phyloP scores from a whole-genome alignment of 2,329 filamentous ascomycete genomes.

The Raffaelea ambrosiae region DNA sequence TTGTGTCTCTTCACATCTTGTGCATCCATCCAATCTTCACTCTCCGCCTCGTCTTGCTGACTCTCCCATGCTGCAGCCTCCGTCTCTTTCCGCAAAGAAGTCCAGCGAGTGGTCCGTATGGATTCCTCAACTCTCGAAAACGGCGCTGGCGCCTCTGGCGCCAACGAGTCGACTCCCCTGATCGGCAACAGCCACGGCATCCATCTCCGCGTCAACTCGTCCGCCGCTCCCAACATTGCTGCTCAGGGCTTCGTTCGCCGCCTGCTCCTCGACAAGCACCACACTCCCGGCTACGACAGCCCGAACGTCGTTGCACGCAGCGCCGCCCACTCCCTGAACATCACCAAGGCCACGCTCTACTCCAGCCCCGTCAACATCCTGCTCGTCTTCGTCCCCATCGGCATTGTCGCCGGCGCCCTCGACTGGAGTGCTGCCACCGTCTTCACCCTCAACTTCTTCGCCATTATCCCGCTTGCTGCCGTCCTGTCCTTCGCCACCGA shows the following conservation, averaged over 20 bases:
- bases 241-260: conserved; percentile 16
- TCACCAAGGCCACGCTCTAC: conserved; percentile 47
- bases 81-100: conserved; percentile 18
- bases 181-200: not conserved
- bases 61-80: conserved; percentile 14
- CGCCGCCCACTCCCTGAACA: conserved; percentile 43
- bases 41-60: too few relatives aligned
- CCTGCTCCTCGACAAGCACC: conserved; percentile 35
- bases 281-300: conserved; percentile 45
- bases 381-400: conserved; percentile 65
- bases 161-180: conserved; percentile 30
- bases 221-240: not conserved
- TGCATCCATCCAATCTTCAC: too few relatives aligned
- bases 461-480: conserved; percentile 80
- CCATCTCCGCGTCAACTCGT: not conserved
- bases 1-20: too few relatives aligned
- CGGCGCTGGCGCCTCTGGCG: not conserved
- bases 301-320: conserved; percentile 34
- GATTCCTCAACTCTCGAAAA: not conserved
- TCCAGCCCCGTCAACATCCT: conserved; percentile 61
- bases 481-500: conserved; percentile 82
- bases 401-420: conserved; percentile 56
- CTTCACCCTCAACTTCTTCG: conserved; percentile 72
- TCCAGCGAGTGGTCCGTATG: conserved; percentile 10
- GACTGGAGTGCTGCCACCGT: conserved; percentile 58